Percentiles rank a stretch among this genome's conserved stretches.
Evolutionary conservation across 768 basidiomycete genomes (phyloP).

Genomic region (Phanerochaete carnosa): DNA sequence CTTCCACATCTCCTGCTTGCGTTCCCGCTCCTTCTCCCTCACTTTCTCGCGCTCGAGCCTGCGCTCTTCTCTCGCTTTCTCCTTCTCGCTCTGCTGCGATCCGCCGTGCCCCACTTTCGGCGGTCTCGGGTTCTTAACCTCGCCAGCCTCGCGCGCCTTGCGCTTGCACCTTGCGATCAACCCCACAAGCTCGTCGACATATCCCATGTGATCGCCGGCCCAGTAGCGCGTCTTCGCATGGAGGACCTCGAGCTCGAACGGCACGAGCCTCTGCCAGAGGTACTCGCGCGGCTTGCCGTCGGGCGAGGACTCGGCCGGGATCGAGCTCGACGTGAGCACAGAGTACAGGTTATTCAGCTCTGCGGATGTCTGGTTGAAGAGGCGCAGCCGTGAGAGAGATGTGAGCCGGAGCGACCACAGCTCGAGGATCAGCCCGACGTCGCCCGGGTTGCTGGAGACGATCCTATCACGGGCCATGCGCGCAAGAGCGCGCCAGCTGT

Average conservation of each 20-base stretch:
- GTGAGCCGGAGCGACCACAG: slow-evolving; percentile 84
- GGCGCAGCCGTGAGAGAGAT: slow-evolving; percentile 72
- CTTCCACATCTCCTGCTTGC: slow-evolving; percentile 63
- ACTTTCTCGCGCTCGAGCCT: background rate
- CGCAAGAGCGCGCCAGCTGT: slow-evolving; percentile 85
- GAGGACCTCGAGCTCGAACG: slow-evolving; percentile 62
- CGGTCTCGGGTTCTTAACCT: background rate
- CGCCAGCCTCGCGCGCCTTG: slow-evolving; percentile 29
- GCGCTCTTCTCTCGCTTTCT: slow-evolving; percentile 1
- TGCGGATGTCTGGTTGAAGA: slow-evolving; percentile 84
- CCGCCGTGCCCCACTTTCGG: background rate
- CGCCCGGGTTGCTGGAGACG: slow-evolving; percentile 66
- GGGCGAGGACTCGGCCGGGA: slow-evolving; percentile 5
- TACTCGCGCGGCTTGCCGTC: slow-evolving; percentile 31
- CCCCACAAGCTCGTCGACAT: slow-evolving; percentile 69
- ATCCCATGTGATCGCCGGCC: slow-evolving; percentile 77
- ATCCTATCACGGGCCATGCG: slow-evolving; percentile 79
- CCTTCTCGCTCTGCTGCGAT: background rate
- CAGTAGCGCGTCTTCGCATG: slow-evolving; percentile 75
- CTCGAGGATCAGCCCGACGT: slow-evolving; percentile 63
- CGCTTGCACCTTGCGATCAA: slow-evolving; percentile 59
- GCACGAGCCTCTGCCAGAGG: slow-evolving; percentile 58
- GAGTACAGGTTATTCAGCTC: slow-evolving; percentile 80
- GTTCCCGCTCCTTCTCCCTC: background rate
- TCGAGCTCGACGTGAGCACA: slow-evolving; percentile 48